Percentiles rank a stretch among this genome's conserved stretches.
These are phyloP conservation scores for Candida buenavistaensis DNA, from an alignment of 1,139 yeast genomes.

Conservation along the genomic window DNA sequence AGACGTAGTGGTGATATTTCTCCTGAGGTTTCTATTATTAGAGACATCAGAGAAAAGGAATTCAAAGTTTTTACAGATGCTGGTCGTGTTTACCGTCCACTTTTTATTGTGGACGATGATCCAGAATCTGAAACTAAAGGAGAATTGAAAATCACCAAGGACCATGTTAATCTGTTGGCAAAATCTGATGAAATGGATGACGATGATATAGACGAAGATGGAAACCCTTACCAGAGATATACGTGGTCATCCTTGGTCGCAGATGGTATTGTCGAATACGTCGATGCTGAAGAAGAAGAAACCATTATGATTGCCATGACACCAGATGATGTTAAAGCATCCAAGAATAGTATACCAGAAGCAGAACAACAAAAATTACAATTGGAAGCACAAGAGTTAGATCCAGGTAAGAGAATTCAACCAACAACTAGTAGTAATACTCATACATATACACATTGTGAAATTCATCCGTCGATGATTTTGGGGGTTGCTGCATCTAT, in stretches of 20 bases:
- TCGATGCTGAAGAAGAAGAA: slow-evolving; percentile 98
- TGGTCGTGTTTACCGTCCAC: slow-evolving; percentile 95
- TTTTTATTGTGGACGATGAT: slow-evolving; percentile 87
- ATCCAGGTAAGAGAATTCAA: slow-evolving; percentile 87
- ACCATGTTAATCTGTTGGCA: slow-evolving; percentile 67
- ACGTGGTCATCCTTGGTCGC: slow-evolving; percentile 85
- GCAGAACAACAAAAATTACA: slow-evolving; percentile 36
- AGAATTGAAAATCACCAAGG: slow-evolving; percentile 80
- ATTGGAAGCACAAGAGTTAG: slow-evolving; percentile 53
- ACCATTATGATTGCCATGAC: slow-evolving; percentile 99
- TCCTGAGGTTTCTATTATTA: slow-evolving; percentile 93
- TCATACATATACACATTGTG: slow-evolving; percentile 97
- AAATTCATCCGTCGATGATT: slow-evolving; percentile 98
- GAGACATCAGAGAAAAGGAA: slow-evolving; percentile 96
- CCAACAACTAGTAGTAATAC: slow-evolving; percentile 57
- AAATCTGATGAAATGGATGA: slow-evolving; percentile 40
- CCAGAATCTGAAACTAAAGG: slow-evolving; percentile 73
- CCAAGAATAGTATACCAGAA: slow-evolving; percentile 51
- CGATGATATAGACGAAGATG: slow-evolving; percentile 59
- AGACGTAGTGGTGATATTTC: slow-evolving; percentile 96
- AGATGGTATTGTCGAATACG: slow-evolving; percentile 89
- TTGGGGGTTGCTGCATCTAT: slow-evolving; percentile 98
- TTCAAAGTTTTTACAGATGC: slow-evolving; percentile 97
- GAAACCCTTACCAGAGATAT: slow-evolving; percentile 62
- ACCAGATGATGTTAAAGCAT: slow-evolving; percentile 88